Percentiles rank a stretch among this genome's conserved stretches.
Evolutionary conservation across 2,329 filamentous ascomycete species (phyloP).

Genomic region (Daldinia sp.): DNA sequence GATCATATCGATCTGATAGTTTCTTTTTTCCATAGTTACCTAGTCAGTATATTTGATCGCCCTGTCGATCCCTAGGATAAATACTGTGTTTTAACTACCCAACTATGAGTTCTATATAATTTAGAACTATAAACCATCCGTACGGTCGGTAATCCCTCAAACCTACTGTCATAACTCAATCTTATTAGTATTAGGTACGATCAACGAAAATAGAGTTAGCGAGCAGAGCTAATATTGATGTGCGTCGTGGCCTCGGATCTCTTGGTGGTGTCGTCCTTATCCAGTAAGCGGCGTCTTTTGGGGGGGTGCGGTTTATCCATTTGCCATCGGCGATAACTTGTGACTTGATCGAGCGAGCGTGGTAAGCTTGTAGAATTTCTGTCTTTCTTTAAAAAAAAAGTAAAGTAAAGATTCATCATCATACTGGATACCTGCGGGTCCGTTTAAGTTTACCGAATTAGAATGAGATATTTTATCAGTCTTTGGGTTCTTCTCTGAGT

Average conservation of each 20-base stretch:
- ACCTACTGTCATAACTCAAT: slow-evolving; percentile 39
- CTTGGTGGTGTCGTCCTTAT: slow-evolving; percentile 20
- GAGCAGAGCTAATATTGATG: slow-evolving; percentile 8
- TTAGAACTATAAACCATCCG: background rate
- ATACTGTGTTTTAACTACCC: too few relatives aligned
- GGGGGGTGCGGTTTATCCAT: background rate
- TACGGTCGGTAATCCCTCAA: slow-evolving; percentile 19
- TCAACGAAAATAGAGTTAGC: slow-evolving; percentile 10
- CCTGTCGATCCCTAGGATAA: background rate
- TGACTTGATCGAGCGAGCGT: background rate
- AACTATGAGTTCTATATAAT: background rate
- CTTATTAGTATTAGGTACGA: slow-evolving; percentile 32
- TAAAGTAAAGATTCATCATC: background rate
- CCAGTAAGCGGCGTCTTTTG: slow-evolving; percentile 17
- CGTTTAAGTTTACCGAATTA: background rate
- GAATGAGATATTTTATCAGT: slow-evolving; percentile 8
- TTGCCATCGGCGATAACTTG: background rate
- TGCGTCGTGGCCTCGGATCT: slow-evolving; percentile 12
- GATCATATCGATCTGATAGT: background rate
- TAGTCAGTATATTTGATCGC: background rate
- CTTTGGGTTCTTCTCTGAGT: slow-evolving; percentile 11
- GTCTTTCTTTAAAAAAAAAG: background rate
- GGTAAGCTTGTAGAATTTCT: background rate
- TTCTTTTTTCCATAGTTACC: background rate
- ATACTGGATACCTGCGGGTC: slow-evolving; percentile 19